Evolutionary conservation across 2,329 filamentous ascomycete species (phyloP), one percentile per base, ranked within the genome.

Genomic region (Trichothecium roseum): DNA sequence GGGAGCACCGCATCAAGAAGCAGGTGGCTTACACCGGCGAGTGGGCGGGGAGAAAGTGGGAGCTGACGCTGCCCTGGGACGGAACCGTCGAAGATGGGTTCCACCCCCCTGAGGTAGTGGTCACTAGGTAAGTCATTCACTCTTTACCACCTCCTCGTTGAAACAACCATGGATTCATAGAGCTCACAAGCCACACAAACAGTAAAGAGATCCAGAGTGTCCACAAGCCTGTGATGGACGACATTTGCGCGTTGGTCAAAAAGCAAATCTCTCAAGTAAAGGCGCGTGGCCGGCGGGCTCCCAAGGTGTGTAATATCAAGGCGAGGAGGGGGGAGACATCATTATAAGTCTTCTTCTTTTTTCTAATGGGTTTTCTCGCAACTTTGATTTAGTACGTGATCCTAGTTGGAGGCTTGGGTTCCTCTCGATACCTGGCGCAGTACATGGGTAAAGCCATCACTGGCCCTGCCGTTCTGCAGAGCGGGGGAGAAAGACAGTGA

Each of bases 361-460:
- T 14, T 20, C 13, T 12, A 34, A n/a, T 10, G 24, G 7, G n/a
- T 15, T 10, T 22, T 29, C 7, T 17, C 14, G 8, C 18, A 14
- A 35, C 15, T 12, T 24, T 27, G 9, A 22, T 12, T 2, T 12
- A 63, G 62, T 56, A 53, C 17, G 35, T 64, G 5, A 46, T 63
- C 2, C 47, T 65, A 0, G 60, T 57, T 0, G 62, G 62, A 0
- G 62, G 61, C 0, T 57, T 65, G 5, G 61, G 62, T 0, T 42
- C 53, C 2, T 55, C 47, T 12, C 22, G 32, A 0, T 60, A 55
- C 5, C 37, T 65, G 1, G 43, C 39, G 9, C 29, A 40, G 3
- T 36, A 37, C 0, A 34, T 64, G 0, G 37, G 40, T 0, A 16
- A 30, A 3, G 8, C 7, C n/a, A 14, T 22, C 0, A 3, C 4